A percentile compares a stretch with the other conserved stretches of the same genome.
phyloP scores from a whole-genome alignment of 495 filamentous ascomycete genomes.

The Cenococcum geophilum region DNA sequence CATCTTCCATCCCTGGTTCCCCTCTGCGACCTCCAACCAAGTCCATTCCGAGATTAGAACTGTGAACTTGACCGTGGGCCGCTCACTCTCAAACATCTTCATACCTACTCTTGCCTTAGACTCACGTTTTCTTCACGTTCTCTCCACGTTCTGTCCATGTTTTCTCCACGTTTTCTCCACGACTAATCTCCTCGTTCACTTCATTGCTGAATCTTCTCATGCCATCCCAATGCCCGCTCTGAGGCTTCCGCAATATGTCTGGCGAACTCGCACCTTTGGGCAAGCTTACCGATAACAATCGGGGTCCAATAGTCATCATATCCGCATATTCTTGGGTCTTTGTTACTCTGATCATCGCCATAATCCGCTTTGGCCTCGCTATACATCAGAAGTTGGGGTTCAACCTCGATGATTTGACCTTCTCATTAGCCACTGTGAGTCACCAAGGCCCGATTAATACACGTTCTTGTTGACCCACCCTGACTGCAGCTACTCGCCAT shows the following conservation, averaged over 20 bases:
- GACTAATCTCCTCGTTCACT: not conserved
- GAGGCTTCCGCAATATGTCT: constrained; percentile 8
- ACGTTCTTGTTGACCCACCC: not conserved
- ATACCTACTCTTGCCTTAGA: too few species aligned
- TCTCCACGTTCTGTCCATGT: not conserved
- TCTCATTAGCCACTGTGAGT: constrained; percentile 14
- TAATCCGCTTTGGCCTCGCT: constrained; percentile 20
- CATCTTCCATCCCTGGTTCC: too few species aligned
- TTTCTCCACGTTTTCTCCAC: not conserved
- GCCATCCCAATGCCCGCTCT: not conserved
- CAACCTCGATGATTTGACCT: constrained; percentile 19
- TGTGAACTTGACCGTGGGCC: not conserved
- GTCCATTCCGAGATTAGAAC: too few species aligned
- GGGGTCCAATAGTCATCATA: constrained; percentile 22
- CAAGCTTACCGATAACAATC: constrained; percentile 11
- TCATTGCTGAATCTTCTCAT: not conserved
- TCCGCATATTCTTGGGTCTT: constrained; percentile 22
- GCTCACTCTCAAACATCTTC: too few species aligned
- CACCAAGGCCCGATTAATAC: not conserved
- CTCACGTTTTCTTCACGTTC: not conserved
- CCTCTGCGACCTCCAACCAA: too few species aligned
- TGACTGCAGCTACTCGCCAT: constrained; percentile 13
- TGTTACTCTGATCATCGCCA: constrained; percentile 9
- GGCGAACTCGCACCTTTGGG: constrained; percentile 5
- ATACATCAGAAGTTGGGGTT: constrained; percentile 11